phyloP scores from a whole-genome alignment of 1,284 basidiomycete species.

The Ganoderma resinaceum region DNA sequence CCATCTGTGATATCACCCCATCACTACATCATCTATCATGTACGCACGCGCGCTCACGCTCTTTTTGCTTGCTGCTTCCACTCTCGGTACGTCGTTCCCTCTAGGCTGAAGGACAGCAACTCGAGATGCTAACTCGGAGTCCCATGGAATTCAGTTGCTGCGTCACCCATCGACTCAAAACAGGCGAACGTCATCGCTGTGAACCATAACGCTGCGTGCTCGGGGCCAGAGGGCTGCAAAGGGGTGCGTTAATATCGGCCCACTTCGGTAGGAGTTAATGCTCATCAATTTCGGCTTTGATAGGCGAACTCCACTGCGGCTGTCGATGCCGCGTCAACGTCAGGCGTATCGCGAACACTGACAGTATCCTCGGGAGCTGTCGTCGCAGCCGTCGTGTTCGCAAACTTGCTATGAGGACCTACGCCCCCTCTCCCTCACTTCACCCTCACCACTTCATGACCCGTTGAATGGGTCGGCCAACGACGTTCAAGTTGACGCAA shows the following conservation, averaged over 20 bases:
- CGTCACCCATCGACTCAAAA: conserved; percentile 26
- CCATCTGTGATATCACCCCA: conserved; percentile 18
- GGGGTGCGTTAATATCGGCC: conserved; percentile 8
- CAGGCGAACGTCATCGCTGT: conserved; percentile 28
- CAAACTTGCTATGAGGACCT: conserved; percentile 14
- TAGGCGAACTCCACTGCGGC: conserved; percentile 19
- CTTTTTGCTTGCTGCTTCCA: conserved; percentile 21
- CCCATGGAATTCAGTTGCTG: conserved; percentile 10
- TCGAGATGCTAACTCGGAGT: not conserved
- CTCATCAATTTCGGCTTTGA: not conserved
- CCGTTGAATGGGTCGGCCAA: not conserved
- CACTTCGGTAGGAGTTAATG: no score
- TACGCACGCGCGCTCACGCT: conserved; percentile 27
- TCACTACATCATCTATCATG: conserved; percentile 6
- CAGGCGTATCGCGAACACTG: conserved; percentile 16
- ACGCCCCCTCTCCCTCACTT: no score
- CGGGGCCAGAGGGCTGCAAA: conserved; percentile 24
- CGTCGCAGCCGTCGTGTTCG: conserved; percentile 14
- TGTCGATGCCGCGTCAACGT: conserved; percentile 8
- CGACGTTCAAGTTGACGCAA: not conserved
- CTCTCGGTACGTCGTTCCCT: conserved; percentile 20
- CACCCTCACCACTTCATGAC: not conserved
- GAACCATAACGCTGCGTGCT: conserved; percentile 24
- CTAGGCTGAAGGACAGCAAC: not conserved
- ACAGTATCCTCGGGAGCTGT: conserved; percentile 5